Percentiles rank a stretch among this genome's conserved stretches.
These are phyloP conservation scores for Penicillium sp. DNA, from an alignment of 2,329 filamentous ascomycete genomes.

Conservation along the genomic window DNA sequence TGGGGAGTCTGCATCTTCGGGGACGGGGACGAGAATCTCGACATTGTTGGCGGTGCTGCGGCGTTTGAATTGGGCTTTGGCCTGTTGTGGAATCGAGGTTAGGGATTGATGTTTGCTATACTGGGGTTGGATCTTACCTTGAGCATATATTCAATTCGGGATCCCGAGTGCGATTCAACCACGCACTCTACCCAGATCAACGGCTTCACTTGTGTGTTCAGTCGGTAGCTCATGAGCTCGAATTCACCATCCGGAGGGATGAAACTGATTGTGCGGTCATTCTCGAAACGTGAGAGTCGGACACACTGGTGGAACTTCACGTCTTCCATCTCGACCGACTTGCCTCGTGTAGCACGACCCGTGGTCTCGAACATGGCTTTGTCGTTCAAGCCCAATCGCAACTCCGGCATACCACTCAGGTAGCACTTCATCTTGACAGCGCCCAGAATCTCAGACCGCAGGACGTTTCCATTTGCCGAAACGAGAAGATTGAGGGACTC, in stretches of 20 bases:
- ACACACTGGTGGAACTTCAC: constrained; percentile 99
- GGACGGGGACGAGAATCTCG: constrained; percentile 94
- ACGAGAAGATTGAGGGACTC: constrained; percentile 96
- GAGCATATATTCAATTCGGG: constrained; percentile 97
- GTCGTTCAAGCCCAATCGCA: constrained; percentile 92
- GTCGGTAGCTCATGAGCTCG: constrained; percentile 97
- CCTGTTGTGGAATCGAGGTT: constrained; percentile 44
- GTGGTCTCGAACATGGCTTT: constrained; percentile 99
- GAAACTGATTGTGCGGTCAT: constrained; percentile 97
- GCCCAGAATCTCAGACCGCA: constrained; percentile 93
- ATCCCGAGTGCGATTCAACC: constrained; percentile 92
- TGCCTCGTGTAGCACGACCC: constrained; percentile 86
- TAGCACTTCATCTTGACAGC: constrained; percentile 99
- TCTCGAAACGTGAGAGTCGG: constrained; percentile 91
- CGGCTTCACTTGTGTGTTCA: constrained; percentile 98
- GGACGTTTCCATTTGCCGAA: constrained; percentile 87
- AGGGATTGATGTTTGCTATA: neutral
- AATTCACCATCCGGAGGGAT: constrained; percentile 98
- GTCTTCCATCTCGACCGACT: constrained; percentile 99
- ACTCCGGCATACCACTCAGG: constrained; percentile 93
- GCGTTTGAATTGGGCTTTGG: constrained; percentile 95
- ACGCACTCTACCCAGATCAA: constrained; percentile 98
- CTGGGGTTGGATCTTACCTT: constrained; percentile 55
- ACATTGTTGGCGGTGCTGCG: constrained; percentile 98
- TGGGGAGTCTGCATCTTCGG: constrained; percentile 93